Conservation (phyloP, 2,329 filamentous ascomycete genomes). For the Coniochaeta sp. region DNA sequence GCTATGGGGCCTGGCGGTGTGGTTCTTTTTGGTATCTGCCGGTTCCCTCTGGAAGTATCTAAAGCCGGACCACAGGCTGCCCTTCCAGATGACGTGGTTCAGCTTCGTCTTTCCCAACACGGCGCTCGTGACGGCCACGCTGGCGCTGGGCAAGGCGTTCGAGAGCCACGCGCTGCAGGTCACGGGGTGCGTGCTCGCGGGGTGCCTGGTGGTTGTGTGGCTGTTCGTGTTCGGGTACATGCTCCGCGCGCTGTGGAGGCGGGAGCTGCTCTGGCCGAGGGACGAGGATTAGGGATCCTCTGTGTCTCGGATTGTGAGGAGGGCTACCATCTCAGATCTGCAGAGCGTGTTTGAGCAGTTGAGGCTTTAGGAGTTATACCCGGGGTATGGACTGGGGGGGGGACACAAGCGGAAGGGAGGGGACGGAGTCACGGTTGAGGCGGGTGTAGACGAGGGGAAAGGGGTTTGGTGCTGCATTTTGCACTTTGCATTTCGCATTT, state of each 20-base stretch:
- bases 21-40: slow-evolving; percentile 78
- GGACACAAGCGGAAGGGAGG: no score
- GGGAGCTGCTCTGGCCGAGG: slow-evolving; percentile 40
- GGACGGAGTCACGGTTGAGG: neutral
- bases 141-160: slow-evolving; percentile 60
- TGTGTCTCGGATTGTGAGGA: neutral
- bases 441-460: neutral
- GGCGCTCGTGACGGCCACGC: slow-evolving; percentile 66
- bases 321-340: neutral
- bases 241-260: slow-evolving; percentile 58
- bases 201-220: slow-evolving; percentile 62
- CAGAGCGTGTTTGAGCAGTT: neutral
- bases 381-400: no score
- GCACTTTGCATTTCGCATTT: neutral
- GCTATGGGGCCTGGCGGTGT: slow-evolving; percentile 77
- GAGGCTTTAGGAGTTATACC: no score
- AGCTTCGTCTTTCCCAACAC: slow-evolving; percentile 80
- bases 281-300: slow-evolving; percentile 1
- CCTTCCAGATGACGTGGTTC: slow-evolving; percentile 82
- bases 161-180: slow-evolving; percentile 54
- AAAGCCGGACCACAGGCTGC: slow-evolving; percentile 46
- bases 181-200: slow-evolving; percentile 60
- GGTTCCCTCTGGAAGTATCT: slow-evolving; percentile 67
- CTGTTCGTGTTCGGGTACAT: slow-evolving; percentile 62
- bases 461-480: no score